phyloP scores from a whole-genome alignment of 495 filamentous ascomycete species.

The Trypethelium eluteriae region DNA sequence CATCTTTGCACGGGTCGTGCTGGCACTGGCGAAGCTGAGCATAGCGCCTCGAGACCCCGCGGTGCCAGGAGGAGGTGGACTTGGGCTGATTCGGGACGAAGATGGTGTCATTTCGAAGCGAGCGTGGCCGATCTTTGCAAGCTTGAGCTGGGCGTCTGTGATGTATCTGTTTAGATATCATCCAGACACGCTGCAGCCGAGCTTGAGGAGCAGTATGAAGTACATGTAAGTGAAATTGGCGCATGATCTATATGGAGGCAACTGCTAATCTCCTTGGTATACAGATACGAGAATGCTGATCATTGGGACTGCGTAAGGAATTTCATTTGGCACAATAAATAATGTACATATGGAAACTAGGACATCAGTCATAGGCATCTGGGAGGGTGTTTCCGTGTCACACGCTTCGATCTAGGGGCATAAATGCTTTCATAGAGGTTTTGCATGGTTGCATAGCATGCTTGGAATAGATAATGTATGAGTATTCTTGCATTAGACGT shows the following conservation, averaged over 20 bases:
- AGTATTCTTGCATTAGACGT: neutral
- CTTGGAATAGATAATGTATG: constrained; percentile 6
- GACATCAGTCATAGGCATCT: neutral
- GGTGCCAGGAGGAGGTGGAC: neutral
- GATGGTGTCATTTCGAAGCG: neutral
- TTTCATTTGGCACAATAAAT: constrained; percentile 81
- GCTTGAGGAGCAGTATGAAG: constrained; percentile 90
- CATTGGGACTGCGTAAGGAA: constrained; percentile 75
- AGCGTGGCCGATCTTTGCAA: constrained; percentile 80
- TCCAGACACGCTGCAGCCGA: constrained; percentile 79
- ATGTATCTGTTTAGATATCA: constrained; percentile 95
- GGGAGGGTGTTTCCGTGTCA: neutral
- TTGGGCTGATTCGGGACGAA: neutral
- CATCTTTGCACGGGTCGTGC: constrained; percentile 83
- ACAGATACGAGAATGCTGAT: constrained; percentile 63
- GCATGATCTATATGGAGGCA: neutral
- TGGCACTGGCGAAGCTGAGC: constrained; percentile 69
- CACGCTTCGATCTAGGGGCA: neutral
- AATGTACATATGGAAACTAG: constrained; percentile 10
- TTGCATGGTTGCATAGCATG: neutral
- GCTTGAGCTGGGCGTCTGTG: constrained; percentile 77
- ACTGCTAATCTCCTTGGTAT: constrained; percentile 16
- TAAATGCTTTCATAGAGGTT: constrained; percentile 1
- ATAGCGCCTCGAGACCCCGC: neutral
- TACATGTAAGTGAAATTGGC: constrained; percentile 68